Evolutionary conservation across 202 grass and related monocot species (phyloP), one percentile per base, ranked within the genome.

Genomic region (Schoenoplectus tabernaemontani): DNA sequence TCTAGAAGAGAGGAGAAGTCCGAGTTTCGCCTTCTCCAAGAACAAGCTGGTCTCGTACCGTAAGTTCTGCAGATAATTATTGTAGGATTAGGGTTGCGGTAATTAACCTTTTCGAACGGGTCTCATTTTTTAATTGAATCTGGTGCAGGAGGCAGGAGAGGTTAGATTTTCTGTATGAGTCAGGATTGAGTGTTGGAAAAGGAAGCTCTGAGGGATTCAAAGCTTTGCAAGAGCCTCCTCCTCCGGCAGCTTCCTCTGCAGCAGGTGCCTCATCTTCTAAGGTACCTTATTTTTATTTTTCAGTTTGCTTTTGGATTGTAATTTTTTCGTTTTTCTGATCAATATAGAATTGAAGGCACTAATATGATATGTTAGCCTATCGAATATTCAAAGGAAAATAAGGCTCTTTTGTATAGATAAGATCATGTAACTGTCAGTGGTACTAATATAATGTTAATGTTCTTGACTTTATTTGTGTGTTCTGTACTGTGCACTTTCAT

Each of bases 151-250:
- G 87, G 38, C 95, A 94, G 78, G 95, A 98, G 67, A 88, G 91
- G 60, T 92, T 98, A 64, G 91, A 98, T 78, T 98, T 98, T 81
- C 91, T 98, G 59, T 98, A 98, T 7, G 96, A 98, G 81, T 98
- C 96, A 5, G 96, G 96, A 2, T 85, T 98, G 85, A 89, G 85
- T 10, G 89, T 90, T 5, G 96, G 96, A 16, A 98, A 98, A 85
- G 91, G 79, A 51, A 92, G 91, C 43, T 95, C 91, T 0, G 96
- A 98, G 24, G 96, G 86, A 26, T 98, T 98, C 81, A 93, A 98
- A 81, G 88, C 89, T 30, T 69, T 98, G 67, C 89, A 98, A 77
- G 87, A 85, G 17, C 73, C 86, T 4, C 38, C 85, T 0, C 60
- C 81, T 46, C 81, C 61, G 17, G 59, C 84, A 2, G 74, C 84